Base-by-base conservation (phyloP, 768 basidiomycete genomes). In the Phanerodontia chrysosporium region DNA sequence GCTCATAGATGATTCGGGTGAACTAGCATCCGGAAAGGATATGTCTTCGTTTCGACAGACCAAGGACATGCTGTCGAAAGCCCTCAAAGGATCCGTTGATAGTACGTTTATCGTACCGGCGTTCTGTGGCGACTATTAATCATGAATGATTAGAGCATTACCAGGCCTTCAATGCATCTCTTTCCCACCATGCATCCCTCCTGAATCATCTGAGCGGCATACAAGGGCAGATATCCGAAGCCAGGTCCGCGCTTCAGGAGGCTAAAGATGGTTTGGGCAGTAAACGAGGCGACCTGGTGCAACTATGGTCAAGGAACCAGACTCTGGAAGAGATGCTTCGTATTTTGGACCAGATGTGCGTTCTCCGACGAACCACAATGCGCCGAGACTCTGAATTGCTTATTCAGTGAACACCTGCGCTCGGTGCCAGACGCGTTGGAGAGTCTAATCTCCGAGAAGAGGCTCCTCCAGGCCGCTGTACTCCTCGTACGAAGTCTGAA, bases 291-390 rank as follows among this genome's bases (percentile, higher is more conserved):
- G 97, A 95, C 69, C 84, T 96, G 29, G 92, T 87, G 48, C 94
- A 92, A 67, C 77, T 98, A 27, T 95, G 93, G 88, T 81, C 87
- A 32, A 80, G 95, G 66, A 89, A 91, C 55, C 90, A 95, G 67
- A 88, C 84, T n/a, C 74, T 98, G 21, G 90, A 96, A 67, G 97
- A 98, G 72, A 98, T 98, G 94, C 81, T 95, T 67, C 84, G 84
- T 45, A 80, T 98, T n/a, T 70, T 99, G 62, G 95, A 98, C 70
- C 90, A 93, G 68, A 96, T 98, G 96, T 95, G 65, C 61, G 89
- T 72, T 5, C 28, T 49, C 30, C 18, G 22, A 39, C 13, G 39
- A 49, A 49, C n/a, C 25, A 29, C 39, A 44, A 22, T 25, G 24
- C 39, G n/a, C 52, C 51, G 39, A 44, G 48, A 61, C 66, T 16